Evolutionary conservation across 2,329 filamentous ascomycete species (phyloP).

Genomic region (Colletotrichum noveboracense): DNA sequence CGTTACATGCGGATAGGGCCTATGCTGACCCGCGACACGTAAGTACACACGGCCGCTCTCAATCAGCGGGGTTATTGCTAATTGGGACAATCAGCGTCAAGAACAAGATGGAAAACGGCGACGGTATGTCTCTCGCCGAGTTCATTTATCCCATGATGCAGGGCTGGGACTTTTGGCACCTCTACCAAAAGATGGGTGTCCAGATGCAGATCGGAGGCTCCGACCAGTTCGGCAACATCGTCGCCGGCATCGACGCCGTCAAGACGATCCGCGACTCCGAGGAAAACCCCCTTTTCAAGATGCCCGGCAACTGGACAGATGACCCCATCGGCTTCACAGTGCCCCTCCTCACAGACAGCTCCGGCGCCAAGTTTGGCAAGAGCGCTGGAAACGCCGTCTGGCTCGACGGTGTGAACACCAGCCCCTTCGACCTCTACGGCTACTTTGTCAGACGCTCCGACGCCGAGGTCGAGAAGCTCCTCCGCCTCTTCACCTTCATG

Average conservation of each 20-base stretch:
- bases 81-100: constrained; percentile 60
- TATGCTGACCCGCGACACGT: constrained; percentile 90
- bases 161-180: constrained; percentile 94
- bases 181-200: constrained; percentile 71
- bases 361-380: constrained; percentile 93
- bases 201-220: constrained; percentile 93
- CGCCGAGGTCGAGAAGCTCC: constrained; percentile 77
- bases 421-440: constrained; percentile 84
- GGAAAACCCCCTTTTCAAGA: constrained; percentile 44
- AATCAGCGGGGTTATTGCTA: neutral
- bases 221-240: constrained; percentile 96
- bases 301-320: constrained; percentile 49
- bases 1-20: constrained; percentile 78
- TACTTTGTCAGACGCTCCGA: constrained; percentile 89
- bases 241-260: constrained; percentile 85
- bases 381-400: constrained; percentile 93
- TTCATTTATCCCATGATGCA: constrained; percentile 94
- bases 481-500: constrained; percentile 91
- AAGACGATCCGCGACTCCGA: constrained; percentile 72
- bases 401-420: constrained; percentile 84
- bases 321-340: constrained; percentile 87
- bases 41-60: constrained; percentile 41
- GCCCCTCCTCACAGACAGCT: constrained; percentile 83
- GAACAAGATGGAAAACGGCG: constrained; percentile 80
- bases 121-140: constrained; percentile 93